These are phyloP conservation scores for Serpula lacrymans DNA, from an alignment of 768 basidiomycete species.

Conservation along the genomic window DNA sequence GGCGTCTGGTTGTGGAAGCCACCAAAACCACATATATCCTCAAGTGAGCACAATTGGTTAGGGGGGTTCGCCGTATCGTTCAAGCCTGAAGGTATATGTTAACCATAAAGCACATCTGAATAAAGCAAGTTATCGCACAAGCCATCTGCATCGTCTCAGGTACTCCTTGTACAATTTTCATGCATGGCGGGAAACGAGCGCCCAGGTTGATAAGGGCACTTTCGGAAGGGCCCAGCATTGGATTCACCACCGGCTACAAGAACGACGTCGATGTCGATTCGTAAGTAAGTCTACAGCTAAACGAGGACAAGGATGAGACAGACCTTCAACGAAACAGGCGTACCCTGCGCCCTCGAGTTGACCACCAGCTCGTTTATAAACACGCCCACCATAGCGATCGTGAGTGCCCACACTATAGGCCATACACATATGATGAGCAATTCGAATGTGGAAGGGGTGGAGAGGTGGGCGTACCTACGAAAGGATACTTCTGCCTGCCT, in stretches of 20 bases:
- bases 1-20: constrained; percentile 50
- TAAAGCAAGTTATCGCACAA: constrained; percentile 41
- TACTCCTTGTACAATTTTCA: constrained; percentile 66
- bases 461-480: constrained; percentile 48
- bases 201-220: constrained; percentile 84
- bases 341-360: constrained; percentile 74
- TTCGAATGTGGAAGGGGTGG: too few species aligned
- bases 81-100: constrained; percentile 44
- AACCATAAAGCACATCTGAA: constrained; percentile 6
- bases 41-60: constrained; percentile 65
- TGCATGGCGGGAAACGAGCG: constrained; percentile 91
- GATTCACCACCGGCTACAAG: constrained; percentile 71
- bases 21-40: constrained; percentile 87
- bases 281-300: constrained; percentile 8
- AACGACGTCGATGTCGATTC: background rate
- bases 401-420: constrained; percentile 56
- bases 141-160: constrained; percentile 52
- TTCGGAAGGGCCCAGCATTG: constrained; percentile 87
- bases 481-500: constrained; percentile 76
- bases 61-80: constrained; percentile 84
- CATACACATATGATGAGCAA: constrained; percentile 6
- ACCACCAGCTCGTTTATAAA: constrained; percentile 85
- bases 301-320: constrained; percentile 9
- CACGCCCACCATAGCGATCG: constrained; percentile 63
- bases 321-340: constrained; percentile 82